Base-by-base conservation (phyloP, 805 yeast species). In the Spathaspora hagerdaliae region DNA sequence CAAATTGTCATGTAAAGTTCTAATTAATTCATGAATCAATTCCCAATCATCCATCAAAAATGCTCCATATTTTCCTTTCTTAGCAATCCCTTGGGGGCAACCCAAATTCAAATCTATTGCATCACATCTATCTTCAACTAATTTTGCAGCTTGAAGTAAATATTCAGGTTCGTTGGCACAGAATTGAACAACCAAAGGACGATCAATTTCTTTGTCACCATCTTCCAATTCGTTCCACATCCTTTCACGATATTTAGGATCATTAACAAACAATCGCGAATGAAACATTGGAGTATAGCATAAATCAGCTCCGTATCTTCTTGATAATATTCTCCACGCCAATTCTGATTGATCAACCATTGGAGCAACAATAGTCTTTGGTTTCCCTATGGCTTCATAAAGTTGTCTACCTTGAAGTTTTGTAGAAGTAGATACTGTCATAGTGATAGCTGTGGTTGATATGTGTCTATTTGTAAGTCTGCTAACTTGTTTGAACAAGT, bases 271-370 rank as follows among this genome's bases (percentile, higher is more conserved):
- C 34, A 91, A 67, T 41, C 90, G 75, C 3, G 99, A 96, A 64
- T 94, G 98, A 53, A 86, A 79, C 99, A 94, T 94, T 3, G 99
- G 99, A 0, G 98, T 87, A 58, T 92, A 94, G 58, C 97, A 88
- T 31, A 94, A 70, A 2, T 90, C 88, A 0, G 99, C 98, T 3
- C 99, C 99, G 57, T 91, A 85, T 48, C 77, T 73, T 45, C 98
- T 75, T 3, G 96, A 86, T 12, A 94, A 69, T 13, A 87, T 77
- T 52, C 99, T 75, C 98, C 98, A 94, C 1, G 96, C 98, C 14
- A 94, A 74, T 59, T 94, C 99, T 3, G 92, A 83, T 54, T 90
- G 97, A 63, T 94, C 99, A 14, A 94, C 99, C 97, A 94, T 92
- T 1, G 99, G 99, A 3, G 98, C 99, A 15, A 94, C 94, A 26